Conservation (phyloP, 2,329 filamentous ascomycete genomes). For the Ceratocystis papillata region DNA sequence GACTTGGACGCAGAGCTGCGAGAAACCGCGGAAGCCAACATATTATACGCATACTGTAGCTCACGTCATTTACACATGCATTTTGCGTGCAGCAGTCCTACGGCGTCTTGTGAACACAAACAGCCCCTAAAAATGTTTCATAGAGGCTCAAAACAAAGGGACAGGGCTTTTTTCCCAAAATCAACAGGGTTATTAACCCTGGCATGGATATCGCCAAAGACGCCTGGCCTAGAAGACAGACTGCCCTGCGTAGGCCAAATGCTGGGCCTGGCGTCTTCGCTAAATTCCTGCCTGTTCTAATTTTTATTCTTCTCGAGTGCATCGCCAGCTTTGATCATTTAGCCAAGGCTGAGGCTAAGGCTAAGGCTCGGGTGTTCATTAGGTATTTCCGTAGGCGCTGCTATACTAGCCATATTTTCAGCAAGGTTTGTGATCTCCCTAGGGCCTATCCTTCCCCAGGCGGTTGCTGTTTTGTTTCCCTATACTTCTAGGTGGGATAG, state of each 20-base stretch:
- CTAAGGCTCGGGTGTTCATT: conserved; percentile 6
- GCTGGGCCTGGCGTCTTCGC: neutral
- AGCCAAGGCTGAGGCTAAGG: neutral
- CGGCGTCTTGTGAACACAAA: too few relatives aligned
- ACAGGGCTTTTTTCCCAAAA: too few relatives aligned
- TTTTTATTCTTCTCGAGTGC: too few relatives aligned
- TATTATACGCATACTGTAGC: too few relatives aligned
- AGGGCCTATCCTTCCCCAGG: too few relatives aligned
- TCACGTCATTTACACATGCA: too few relatives aligned
- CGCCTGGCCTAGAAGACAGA: neutral
- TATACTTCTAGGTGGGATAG: neutral
- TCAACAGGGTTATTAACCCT: too few relatives aligned
- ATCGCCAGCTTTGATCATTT: neutral
- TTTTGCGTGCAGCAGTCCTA: too few relatives aligned
- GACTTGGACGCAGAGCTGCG: neutral
- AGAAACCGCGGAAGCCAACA: too few relatives aligned
- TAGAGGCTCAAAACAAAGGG: too few relatives aligned
- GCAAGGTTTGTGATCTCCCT: neutral
- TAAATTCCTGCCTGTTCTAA: neutral
- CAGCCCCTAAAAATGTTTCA: too few relatives aligned
- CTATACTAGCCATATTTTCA: neutral
- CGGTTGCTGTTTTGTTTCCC: conserved; percentile 7
- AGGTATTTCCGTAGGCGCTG: conserved; percentile 5
- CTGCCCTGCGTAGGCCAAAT: neutral
- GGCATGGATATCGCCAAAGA: neutral